phyloP scores from a whole-genome alignment of 257 asterid species.

The Solanum chaucha region DNA sequence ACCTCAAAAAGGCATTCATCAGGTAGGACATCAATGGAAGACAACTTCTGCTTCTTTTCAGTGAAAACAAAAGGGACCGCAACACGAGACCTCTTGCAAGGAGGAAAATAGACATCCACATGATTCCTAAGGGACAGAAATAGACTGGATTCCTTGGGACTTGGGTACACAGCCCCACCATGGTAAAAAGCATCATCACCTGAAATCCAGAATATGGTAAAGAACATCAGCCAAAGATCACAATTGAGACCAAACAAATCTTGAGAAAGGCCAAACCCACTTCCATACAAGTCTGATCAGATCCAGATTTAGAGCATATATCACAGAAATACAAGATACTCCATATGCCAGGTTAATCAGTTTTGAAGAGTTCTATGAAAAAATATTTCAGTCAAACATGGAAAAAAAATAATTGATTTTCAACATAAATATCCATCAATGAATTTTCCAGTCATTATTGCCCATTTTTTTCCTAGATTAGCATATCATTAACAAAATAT shows the following conservation, averaged over 20 bases:
- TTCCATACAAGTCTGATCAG: neutral
- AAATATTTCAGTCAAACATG: neutral
- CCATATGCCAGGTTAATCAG: neutral
- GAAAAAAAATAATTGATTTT: neutral
- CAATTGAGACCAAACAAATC: neutral
- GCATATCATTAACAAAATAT: neutral
- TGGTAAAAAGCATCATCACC: slow-evolving; percentile 42
- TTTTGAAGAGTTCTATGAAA: neutral
- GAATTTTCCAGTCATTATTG: neutral
- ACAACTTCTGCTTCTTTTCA: slow-evolving; percentile 22
- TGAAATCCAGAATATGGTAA: slow-evolving; percentile 18
- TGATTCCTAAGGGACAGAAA: slow-evolving; percentile 39
- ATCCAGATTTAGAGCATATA: neutral
- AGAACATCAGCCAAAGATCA: slow-evolving; percentile 6
- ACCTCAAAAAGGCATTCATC: slow-evolving; percentile 96
- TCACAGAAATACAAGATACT: neutral
- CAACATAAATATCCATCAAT: neutral
- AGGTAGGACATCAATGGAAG: slow-evolving; percentile 82
- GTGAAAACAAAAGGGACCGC: slow-evolving; percentile 52
- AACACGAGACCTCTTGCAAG: slow-evolving; percentile 75
- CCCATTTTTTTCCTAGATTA: neutral
- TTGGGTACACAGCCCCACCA: slow-evolving; percentile 43
- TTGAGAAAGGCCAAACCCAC: neutral
- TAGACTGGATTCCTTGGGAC: slow-evolving; percentile 41
- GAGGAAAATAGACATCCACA: slow-evolving; percentile 60